phyloP scores from a whole-genome alignment of 495 filamentous ascomycete genomes.

The Aspergillus sclerotiicarbonarius region DNA sequence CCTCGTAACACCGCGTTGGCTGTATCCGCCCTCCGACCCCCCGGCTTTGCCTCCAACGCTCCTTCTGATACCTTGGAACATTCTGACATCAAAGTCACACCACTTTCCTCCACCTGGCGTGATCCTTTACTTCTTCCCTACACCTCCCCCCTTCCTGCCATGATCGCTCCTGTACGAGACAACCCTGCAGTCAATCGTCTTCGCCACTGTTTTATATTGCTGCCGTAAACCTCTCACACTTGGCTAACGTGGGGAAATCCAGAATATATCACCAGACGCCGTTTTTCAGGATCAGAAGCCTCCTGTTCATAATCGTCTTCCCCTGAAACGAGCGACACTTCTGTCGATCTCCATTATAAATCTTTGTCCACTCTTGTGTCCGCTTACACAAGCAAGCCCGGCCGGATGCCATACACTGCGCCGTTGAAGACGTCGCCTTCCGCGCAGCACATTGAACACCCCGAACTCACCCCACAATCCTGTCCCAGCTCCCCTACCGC shows the following conservation, averaged over 20 bases:
- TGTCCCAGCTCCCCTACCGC: constrained; percentile 38
- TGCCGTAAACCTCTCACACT: background rate
- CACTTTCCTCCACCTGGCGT: constrained; percentile 5
- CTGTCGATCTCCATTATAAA: constrained; percentile 1
- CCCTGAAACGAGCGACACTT: constrained; percentile 1
- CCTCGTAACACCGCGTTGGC: constrained; percentile 4
- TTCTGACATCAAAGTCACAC: constrained; percentile 8
- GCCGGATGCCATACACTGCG: constrained; percentile 91
- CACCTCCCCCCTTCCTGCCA: background rate
- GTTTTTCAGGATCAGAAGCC: constrained; percentile 2
- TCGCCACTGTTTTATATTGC: constrained; percentile 9
- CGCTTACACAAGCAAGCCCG: constrained; percentile 46
- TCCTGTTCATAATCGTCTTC: constrained; percentile 15
- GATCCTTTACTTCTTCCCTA: constrained; percentile 7
- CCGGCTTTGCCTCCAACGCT: constrained; percentile 22
- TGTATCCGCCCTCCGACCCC: constrained; percentile 17
- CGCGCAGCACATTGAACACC: constrained; percentile 62
- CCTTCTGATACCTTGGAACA: constrained; percentile 7
- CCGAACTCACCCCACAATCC: constrained; percentile 57
- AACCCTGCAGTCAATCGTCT: constrained; percentile 20
- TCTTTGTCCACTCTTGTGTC: constrained; percentile 33
- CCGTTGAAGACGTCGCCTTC: constrained; percentile 78
- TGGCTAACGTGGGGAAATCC: constrained; percentile 3
- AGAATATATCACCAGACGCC: constrained; percentile 9
- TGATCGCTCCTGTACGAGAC: background rate